Conservation (phyloP, 2,329 filamentous ascomycete species). For the Monilinia laxa region DNA sequence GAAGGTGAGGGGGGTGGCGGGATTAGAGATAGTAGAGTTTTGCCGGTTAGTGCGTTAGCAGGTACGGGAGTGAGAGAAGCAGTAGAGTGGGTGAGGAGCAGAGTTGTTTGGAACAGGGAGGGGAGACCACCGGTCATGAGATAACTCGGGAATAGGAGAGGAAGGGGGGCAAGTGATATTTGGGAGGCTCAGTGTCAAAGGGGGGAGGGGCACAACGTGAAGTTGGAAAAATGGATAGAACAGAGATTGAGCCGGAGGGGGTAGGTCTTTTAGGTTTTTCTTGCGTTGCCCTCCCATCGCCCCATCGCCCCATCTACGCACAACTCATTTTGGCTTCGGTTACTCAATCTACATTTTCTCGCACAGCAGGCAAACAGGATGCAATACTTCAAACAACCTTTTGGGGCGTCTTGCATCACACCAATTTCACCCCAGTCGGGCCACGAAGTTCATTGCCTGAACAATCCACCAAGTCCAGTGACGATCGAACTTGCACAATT, state of each 20-base stretch:
- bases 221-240: background rate
- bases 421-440: no score
- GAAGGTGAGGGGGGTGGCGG: slow-evolving; percentile 86
- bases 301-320: background rate
- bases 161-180: slow-evolving; percentile 14
- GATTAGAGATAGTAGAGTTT: slow-evolving; percentile 84
- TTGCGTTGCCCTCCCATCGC: background rate
- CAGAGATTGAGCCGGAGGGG: background rate
- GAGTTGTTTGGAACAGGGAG: slow-evolving; percentile 97
- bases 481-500: background rate
- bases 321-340: background rate
- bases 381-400: background rate
- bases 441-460: background rate
- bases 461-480: background rate
- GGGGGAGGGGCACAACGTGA: background rate
- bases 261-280: background rate
- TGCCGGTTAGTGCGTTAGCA: slow-evolving; percentile 89
- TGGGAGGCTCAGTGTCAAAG: background rate
- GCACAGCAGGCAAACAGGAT: background rate
- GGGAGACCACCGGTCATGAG: slow-evolving; percentile 88
- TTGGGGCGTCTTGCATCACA: background rate
- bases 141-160: slow-evolving; percentile 44
- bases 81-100: slow-evolving; percentile 91
- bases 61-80: slow-evolving; percentile 87
- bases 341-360: background rate